Base-by-base conservation (phyloP, 495 filamentous ascomycete species). In the Penicillium diatomitis region DNA sequence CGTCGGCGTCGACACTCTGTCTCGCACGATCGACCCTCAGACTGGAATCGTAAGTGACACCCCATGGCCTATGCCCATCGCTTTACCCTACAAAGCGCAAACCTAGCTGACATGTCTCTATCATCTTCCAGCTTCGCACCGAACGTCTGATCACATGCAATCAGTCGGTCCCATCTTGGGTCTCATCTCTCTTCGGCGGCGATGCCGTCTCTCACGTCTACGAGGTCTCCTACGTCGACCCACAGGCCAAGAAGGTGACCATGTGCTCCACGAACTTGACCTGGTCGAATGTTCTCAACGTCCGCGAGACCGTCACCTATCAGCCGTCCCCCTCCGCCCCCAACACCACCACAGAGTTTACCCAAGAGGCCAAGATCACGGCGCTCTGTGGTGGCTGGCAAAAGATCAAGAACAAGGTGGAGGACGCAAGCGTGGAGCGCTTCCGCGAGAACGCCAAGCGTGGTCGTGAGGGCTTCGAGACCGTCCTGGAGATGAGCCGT, bases 351-450 rank as follows among this genome's bases (percentile, higher is more conserved):
- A 98, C 92, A 4, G 75, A 79, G 31, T 96, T 97, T 64, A 72
- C 75, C 35, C 92, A 98, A 71, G 80, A 88, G 46, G 92, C 92
- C 6, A 78, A 86, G 66, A 95, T 98, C 61, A 96, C 88, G 2
- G 92, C 92, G 2, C 72, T 97, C 9, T 95, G 88, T 62, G 91
- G 94, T 50, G 92, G 92, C 12, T 97, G 91, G 88, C 87, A 95
- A 67, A 88, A 88, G 58, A 82, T 98, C 60, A 90, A 86, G 70
- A 92, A 87, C 61, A 86, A 82, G 65, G 89, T 98, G 56, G 92
- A 98, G 69, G 87, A 96, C 54, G 84, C 87, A 38, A 86, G 87
- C 20, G 83, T 96, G 30, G 88, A 87, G 57, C 70, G 88, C 46
- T 97, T 98, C 67, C 73, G 79, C 38, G 88, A 98, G 62, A 98